Conservation (phyloP, 768 basidiomycete species). For the Boletus sp. region DNA sequence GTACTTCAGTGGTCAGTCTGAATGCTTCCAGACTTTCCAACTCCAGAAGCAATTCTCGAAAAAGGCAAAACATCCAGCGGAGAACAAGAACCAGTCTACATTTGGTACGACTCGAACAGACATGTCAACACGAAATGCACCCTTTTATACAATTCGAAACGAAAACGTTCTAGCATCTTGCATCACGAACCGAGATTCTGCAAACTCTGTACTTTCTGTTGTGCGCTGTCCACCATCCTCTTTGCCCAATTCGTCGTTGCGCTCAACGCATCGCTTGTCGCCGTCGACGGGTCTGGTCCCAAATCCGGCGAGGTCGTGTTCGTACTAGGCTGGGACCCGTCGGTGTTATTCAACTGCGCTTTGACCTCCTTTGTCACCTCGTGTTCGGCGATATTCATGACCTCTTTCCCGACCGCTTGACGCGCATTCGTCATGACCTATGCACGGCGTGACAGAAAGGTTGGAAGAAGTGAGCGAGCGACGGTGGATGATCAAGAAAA, state of each 20-base stretch:
- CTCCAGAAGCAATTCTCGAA: too few species aligned
- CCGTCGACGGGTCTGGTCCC: background rate
- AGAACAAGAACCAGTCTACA: too few species aligned
- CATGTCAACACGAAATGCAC: background rate
- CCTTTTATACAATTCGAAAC: background rate
- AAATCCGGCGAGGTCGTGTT: background rate
- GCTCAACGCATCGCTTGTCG: background rate
- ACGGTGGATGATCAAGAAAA: background rate
- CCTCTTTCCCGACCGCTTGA: constrained; percentile 8
- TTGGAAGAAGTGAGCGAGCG: too few species aligned
- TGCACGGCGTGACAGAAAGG: background rate
- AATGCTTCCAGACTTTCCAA: too few species aligned
- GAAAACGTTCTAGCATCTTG: background rate
- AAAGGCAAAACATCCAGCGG: too few species aligned
- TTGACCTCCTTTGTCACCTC: constrained; percentile 11
- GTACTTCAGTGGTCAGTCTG: too few species aligned
- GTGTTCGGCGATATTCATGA: constrained; percentile 6
- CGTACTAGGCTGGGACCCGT: background rate
- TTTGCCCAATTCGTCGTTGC: constrained; percentile 18
- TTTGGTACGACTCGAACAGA: too few species aligned
- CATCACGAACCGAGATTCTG: constrained; percentile 1
- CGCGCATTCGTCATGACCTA: constrained; percentile 1
- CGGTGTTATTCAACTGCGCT: background rate
- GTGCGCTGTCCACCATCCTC: constrained; percentile 6
- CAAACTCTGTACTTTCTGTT: constrained; percentile 15